Evolutionary conservation across 2,329 filamentous ascomycete genomes (phyloP).

Genomic region (Orbilia brochopaga): DNA sequence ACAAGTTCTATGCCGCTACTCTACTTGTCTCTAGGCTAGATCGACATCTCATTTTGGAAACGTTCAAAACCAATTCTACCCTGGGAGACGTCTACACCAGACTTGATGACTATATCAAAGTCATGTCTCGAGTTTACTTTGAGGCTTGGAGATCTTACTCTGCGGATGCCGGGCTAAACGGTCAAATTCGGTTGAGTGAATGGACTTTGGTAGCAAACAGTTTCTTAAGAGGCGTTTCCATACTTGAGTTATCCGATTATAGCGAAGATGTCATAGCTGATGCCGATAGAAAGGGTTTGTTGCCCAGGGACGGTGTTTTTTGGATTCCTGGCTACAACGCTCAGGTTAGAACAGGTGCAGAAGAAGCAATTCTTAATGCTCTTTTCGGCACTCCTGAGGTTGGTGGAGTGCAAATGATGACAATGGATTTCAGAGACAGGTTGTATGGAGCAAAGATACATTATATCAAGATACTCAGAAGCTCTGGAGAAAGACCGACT

Average conservation of each 20-base stretch:
- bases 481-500: too few relatives aligned
- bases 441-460: conserved; percentile 4
- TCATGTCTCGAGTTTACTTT: neutral
- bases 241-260: neutral
- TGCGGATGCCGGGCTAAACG: too few relatives aligned
- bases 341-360: too few relatives aligned
- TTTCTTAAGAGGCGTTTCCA: conserved; percentile 7
- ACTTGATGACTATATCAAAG: neutral
- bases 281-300: neutral
- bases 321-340: too few relatives aligned
- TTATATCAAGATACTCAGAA: neutral
- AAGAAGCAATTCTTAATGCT: conserved; percentile 1
- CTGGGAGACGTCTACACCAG: neutral
- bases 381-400: conserved; percentile 12
- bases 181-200: too few relatives aligned
- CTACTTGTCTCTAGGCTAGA: neutral
- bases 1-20: neutral
- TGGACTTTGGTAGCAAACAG: too few relatives aligned
- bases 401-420: conserved; percentile 5
- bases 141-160: conserved; percentile 6
- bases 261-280: neutral
- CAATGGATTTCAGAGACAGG: conserved; percentile 4
- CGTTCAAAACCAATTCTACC: neutral
- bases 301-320: too few relatives aligned
- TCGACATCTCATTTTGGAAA: conserved; percentile 4